Conservation (phyloP, 2,329 filamentous ascomycete genomes). For the Sarocladiaceae sp. region DNA sequence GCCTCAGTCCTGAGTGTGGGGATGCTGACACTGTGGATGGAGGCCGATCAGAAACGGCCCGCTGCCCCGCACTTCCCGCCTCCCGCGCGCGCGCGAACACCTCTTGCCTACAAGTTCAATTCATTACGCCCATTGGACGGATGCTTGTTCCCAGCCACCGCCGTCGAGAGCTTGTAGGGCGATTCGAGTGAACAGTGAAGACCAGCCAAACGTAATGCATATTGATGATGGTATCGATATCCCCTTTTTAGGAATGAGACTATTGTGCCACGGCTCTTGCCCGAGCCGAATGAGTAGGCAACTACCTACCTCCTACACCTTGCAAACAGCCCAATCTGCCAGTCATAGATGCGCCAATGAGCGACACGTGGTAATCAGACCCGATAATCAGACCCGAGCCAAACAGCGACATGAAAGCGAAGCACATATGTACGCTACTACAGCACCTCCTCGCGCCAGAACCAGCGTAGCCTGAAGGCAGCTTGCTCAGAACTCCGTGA, state of each 20-base stretch:
- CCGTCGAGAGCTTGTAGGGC: neutral
- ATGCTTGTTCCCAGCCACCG: neutral
- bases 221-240: conserved; percentile 3
- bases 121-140: neutral
- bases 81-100: neutral
- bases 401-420: neutral
- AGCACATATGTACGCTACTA: neutral
- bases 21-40: neutral
- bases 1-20: neutral
- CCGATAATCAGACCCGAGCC: neutral
- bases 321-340: neutral
- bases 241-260: conserved; percentile 7
- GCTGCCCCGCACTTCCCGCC: conserved; percentile 6
- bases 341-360: neutral
- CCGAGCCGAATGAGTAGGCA: neutral
- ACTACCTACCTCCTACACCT: neutral
- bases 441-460: neutral
- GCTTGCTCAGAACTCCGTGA: conserved; percentile 47
- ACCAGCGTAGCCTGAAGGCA: too few species aligned
- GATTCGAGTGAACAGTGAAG: too few species aligned
- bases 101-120: too few species aligned
- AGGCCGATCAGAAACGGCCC: neutral
- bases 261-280: neutral
- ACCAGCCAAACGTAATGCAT: neutral
- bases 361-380: neutral